Percentiles rank a stretch among this genome's conserved stretches.
Evolutionary conservation across 2,329 filamentous ascomycete genomes (phyloP).

Genomic region (Leptographium flavum): DNA sequence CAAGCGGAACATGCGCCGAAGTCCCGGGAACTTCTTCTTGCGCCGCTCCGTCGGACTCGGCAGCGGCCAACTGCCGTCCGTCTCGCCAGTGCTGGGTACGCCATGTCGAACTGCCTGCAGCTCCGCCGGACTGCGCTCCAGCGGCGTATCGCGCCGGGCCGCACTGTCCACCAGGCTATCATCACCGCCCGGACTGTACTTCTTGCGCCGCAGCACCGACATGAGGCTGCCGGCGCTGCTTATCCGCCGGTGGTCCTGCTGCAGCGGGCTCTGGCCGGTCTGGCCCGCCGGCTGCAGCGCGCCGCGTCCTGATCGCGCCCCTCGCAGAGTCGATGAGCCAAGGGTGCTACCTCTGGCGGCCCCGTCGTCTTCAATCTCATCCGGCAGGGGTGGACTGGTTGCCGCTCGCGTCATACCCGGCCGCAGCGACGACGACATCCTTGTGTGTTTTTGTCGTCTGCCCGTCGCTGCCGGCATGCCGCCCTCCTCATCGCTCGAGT

Average conservation of each 20-base stretch:
- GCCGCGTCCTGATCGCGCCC: constrained; percentile 28
- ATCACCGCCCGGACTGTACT: constrained; percentile 20
- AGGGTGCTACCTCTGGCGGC: constrained; percentile 1
- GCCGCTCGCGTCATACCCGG: not conserved
- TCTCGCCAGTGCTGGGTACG: not conserved
- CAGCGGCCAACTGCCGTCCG: constrained; percentile 6
- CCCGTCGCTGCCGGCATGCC: too few relatives aligned
- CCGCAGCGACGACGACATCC: not conserved
- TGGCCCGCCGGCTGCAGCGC: constrained; percentile 11
- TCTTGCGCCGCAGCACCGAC: constrained; percentile 51
- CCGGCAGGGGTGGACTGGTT: constrained; percentile 22
- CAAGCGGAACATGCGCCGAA: constrained; percentile 50
- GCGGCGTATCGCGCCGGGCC: constrained; percentile 45
- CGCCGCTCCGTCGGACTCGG: not conserved
- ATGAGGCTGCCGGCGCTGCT: constrained; percentile 34
- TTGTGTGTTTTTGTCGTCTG: constrained; percentile 14
- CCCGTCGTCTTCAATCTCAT: constrained; percentile 18
- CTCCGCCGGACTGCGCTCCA: constrained; percentile 44
- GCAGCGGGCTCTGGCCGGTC: too few relatives aligned
- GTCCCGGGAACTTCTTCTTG: constrained; percentile 51
- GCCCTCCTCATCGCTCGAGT: constrained; percentile 52
- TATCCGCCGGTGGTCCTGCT: constrained; percentile 8
- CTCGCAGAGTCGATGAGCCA: constrained; percentile 18
- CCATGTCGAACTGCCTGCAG: constrained; percentile 28
- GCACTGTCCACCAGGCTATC: constrained; percentile 39